Evolutionary conservation across 495 filamentous ascomycete genomes (phyloP), one percentile per base, ranked within the genome.

Genomic region (Penicillium daleae): DNA sequence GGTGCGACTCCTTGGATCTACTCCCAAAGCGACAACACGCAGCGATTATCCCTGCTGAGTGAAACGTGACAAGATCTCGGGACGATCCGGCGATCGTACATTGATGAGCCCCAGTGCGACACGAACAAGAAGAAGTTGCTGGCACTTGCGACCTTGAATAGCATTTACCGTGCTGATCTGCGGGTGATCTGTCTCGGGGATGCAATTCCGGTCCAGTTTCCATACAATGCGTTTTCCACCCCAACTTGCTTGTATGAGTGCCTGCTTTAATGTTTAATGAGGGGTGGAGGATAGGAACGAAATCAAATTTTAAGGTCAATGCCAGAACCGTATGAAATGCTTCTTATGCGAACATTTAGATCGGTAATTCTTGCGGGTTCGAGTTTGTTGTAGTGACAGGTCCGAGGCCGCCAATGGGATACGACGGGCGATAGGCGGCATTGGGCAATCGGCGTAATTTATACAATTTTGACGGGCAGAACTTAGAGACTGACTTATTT

Each of bases 81-180:
- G 61, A 62, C 61, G 33, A 59, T 29, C 46, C 49, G 10, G 33
- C n/a, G 12, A 57, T 24, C 37, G 24, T 15, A n/a, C 9, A 13
- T 31, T 54, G 29, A 54, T 19, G n/a, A 33, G 12, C n/a, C 48
- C 62, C 65, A 27, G 51, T 59, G 60, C 66, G 66, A 68, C 63
- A 33, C 40, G 46, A 37, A 57, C 35, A 9, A 59, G 46, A 52
- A 32, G 1, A 32, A 61, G 6, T 2, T 21, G 26, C 44, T 29
- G 51, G 29, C 29, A 51, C 49, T 21, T 10, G 37, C 46, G 21
- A 59, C 52, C 26, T 5, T 12, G 21, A 24, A 26, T 17, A 54
- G 62, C 50, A 58, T 65, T 56, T 27, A 51, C 57, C 49, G 39
- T 40, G 63, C 56, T 57, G 60, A 66, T 59, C 68, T 68, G 46